Base-by-base conservation (phyloP, 2,329 filamentous ascomycete species). In the Fusarium liriodendri region DNA sequence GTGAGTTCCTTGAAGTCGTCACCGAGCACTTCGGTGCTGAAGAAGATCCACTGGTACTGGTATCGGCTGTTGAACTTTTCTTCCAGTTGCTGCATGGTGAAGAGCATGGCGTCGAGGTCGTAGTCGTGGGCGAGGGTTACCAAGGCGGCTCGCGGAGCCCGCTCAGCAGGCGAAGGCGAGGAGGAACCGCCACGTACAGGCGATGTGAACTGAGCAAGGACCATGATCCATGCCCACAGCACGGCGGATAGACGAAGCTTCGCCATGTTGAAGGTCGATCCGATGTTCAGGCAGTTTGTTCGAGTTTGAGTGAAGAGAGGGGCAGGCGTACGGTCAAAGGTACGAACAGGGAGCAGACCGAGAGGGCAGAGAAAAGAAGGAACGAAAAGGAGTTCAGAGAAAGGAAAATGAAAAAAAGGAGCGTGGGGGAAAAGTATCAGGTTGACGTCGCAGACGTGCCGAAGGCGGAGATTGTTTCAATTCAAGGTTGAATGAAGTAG, bases 21-120 rank as follows among this genome's bases (percentile, higher is more conserved):
- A 5, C 91, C 92, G 80, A 97, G 95, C 5, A 92, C 91, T 62
- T 92, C 89, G 77, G 95, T 91, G 82, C 95, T 97, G 87, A 97
- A 94, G 84, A 97, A 96, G 47, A 94, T 92, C 93, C 94, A 97
- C 52, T 95, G 93, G 79, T 97, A 97, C 78, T 93, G 93, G 85
- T 95, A 93, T 73, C 94, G 94, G 79, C 86, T 84, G 79, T 97
- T 97, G 92, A 94, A 97, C 1, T 78, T 78, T 6, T 79, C 73
- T 66, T 84, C 82, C 4, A 84, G 71, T 78, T 97, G 93, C 33
- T 83, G 83, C 86, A 97, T 80, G 20, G 81, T 81, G 25, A 75
- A 79, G 50, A 83, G 72, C 29, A 82, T 71, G 37, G 75, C 76
- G 14, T 75, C 62, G 25, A 83, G 74, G 55, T 83, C 82, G 32